Evolutionary conservation across 306 rosid species (phyloP).

Genomic region (Amphicarpaea edgeworthii): DNA sequence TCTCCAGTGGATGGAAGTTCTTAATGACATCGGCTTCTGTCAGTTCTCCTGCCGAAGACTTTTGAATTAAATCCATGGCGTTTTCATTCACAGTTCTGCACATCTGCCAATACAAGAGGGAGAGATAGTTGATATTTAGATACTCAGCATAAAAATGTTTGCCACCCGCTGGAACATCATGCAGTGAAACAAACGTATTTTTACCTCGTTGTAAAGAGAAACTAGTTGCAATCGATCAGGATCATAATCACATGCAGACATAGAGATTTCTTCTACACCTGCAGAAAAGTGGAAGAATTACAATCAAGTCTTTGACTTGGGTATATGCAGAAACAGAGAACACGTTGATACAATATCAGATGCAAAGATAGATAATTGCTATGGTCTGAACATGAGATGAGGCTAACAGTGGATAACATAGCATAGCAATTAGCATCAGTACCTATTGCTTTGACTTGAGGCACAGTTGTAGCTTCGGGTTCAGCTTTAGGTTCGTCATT

Average conservation of each 20-base stretch:
- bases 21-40: slow-evolving; percentile 29
- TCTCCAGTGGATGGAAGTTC: slow-evolving; percentile 52
- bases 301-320: not conserved
- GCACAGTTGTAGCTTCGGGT: slow-evolving; percentile 49
- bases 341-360: slow-evolving; percentile 10
- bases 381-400: slow-evolving; percentile 2
- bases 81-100: slow-evolving; percentile 69
- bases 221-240: slow-evolving; percentile 66
- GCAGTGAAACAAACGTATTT: not conserved
- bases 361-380: slow-evolving; percentile 28
- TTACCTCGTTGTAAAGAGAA: slow-evolving; percentile 83
- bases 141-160: slow-evolving; percentile 8
- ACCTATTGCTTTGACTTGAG: slow-evolving; percentile 66
- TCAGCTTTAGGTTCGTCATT: slow-evolving; percentile 61
- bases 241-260: slow-evolving; percentile 58
- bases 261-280: slow-evolving; percentile 67
- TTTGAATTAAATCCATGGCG: slow-evolving; percentile 42
- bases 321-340: slow-evolving; percentile 7
- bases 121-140: slow-evolving; percentile 23
- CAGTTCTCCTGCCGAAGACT: slow-evolving; percentile 48
- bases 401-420: slow-evolving; percentile 19
- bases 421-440: slow-evolving; percentile 41
- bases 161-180: not conserved
- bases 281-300: slow-evolving; percentile 45
- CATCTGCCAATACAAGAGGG: slow-evolving; percentile 64